These are phyloP conservation scores for Ganoderma sp. DNA, from an alignment of 1,284 basidiomycete species.

Conservation along the genomic window DNA sequence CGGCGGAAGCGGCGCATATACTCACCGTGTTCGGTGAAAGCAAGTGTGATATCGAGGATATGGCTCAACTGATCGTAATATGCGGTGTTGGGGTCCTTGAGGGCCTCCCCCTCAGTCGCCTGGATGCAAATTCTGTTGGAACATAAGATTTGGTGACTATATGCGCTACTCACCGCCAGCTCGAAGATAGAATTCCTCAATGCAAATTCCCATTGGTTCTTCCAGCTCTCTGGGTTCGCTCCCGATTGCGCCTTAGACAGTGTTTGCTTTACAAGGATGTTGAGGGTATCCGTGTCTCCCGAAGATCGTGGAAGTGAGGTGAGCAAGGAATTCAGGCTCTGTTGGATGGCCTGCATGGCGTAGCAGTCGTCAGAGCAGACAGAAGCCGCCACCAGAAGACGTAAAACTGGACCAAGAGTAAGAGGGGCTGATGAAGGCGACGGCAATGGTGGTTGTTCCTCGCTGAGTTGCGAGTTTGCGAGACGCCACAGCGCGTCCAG, in stretches of 20 bases:
- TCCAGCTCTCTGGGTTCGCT: constrained; percentile 60
- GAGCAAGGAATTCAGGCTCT: constrained; percentile 48
- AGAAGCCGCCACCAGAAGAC: not conserved
- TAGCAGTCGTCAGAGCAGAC: not conserved
- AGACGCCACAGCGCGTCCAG: too few relatives aligned
- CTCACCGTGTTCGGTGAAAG: constrained; percentile 76
- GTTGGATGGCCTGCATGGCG: constrained; percentile 36
- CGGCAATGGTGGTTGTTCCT: too few relatives aligned
- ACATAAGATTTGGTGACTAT: constrained; percentile 2
- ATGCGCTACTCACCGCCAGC: constrained; percentile 58
- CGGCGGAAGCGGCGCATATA: constrained; percentile 14
- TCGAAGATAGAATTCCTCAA: constrained; percentile 70
- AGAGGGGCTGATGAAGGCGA: too few relatives aligned
- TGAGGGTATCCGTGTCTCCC: constrained; percentile 52
- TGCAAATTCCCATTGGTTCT: constrained; percentile 74
- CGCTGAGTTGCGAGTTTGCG: too few relatives aligned
- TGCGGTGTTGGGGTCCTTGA: constrained; percentile 50
- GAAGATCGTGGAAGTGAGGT: constrained; percentile 57
- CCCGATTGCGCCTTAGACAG: constrained; percentile 48
- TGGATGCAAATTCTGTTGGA: constrained; percentile 36
- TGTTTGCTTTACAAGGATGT: constrained; percentile 54
- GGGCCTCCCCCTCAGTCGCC: constrained; percentile 66
- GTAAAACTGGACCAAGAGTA: not conserved
- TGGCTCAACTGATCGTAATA: constrained; percentile 69
- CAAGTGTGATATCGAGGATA: constrained; percentile 72